phyloP scores from a whole-genome alignment of 2,329 filamentous ascomycete genomes.

The Colletotrichum liaoningense region DNA sequence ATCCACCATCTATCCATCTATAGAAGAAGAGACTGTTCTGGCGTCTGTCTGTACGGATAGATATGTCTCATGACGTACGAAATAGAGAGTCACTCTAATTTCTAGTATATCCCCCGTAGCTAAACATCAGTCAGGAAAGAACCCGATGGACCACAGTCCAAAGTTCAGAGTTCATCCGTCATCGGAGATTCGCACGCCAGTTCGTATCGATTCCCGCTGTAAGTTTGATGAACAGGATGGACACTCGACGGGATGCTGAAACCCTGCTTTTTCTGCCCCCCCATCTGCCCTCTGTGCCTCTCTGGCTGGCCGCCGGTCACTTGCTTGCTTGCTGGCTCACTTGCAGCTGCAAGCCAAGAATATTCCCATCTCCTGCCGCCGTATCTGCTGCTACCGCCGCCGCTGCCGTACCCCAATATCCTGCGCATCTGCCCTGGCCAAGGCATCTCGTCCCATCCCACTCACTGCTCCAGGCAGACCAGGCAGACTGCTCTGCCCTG shows the following conservation, averaged over 20 bases:
- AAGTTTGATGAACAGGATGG: conserved; percentile 28
- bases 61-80: not conserved
- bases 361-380: not conserved
- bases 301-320: not conserved
- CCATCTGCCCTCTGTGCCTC: too few relatives aligned
- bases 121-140: conserved; percentile 2
- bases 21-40: not conserved
- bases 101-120: not conserved
- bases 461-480: not conserved
- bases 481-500: not conserved
- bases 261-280: conserved; percentile 21
- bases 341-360: conserved; percentile 25
- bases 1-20: not conserved
- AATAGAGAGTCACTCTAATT: not conserved
- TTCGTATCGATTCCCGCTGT: conserved; percentile 12
- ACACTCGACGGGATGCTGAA: conserved; percentile 28
- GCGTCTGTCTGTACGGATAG: not conserved
- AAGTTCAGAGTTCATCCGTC: not conserved
- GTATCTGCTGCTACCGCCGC: not conserved
- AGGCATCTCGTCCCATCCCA: not conserved
- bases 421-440: not conserved
- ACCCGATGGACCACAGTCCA: not conserved
- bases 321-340: conserved; percentile 14
- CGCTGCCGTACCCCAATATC: not conserved
- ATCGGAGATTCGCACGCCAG: conserved; percentile 22